These are phyloP conservation scores for Spergularia bocconei DNA, from an alignment of 148 eudicot species.

Conservation along the genomic window DNA sequence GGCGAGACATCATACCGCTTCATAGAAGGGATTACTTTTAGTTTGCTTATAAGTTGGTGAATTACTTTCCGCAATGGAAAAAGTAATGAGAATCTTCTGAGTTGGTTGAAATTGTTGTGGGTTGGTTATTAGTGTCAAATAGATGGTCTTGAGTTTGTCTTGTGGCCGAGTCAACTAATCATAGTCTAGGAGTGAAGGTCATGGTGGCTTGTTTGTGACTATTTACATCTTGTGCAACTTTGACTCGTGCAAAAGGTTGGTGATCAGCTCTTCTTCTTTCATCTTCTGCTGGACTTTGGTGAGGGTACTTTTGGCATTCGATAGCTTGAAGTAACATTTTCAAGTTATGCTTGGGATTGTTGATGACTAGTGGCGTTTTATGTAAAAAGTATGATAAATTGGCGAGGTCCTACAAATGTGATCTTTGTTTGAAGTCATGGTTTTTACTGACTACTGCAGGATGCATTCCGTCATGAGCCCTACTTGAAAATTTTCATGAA, in stretches of 20 bases:
- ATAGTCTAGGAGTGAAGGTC: not conserved
- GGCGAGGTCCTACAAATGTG: not conserved
- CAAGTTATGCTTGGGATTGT: not conserved
- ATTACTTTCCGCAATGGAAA: too few species aligned
- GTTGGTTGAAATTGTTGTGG: too few species aligned
- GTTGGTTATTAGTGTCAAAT: too few species aligned
- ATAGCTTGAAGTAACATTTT: not conserved
- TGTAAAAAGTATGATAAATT: too few species aligned
- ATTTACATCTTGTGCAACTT: not conserved
- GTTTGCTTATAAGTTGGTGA: too few species aligned
- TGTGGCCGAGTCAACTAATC: not conserved
- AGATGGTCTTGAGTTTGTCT: not conserved
- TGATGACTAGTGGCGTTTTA: too few species aligned
- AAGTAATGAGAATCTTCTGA: too few species aligned
- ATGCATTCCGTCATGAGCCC: conserved; percentile 43
- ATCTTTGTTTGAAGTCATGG: not conserved
- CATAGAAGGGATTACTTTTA: too few species aligned
- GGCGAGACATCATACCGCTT: too few species aligned
- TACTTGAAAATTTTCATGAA: conserved; percentile 64
- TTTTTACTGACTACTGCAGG: conserved; percentile 43
- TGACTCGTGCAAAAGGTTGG: not conserved
- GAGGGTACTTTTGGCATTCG: too few species aligned
- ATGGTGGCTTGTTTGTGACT: not conserved
- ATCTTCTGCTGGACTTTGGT: not conserved
- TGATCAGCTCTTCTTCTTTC: not conserved